These are phyloP conservation scores for Trypanosoma conorhini DNA, from an alignment of 208 protist species.

Conservation along the genomic window DNA sequence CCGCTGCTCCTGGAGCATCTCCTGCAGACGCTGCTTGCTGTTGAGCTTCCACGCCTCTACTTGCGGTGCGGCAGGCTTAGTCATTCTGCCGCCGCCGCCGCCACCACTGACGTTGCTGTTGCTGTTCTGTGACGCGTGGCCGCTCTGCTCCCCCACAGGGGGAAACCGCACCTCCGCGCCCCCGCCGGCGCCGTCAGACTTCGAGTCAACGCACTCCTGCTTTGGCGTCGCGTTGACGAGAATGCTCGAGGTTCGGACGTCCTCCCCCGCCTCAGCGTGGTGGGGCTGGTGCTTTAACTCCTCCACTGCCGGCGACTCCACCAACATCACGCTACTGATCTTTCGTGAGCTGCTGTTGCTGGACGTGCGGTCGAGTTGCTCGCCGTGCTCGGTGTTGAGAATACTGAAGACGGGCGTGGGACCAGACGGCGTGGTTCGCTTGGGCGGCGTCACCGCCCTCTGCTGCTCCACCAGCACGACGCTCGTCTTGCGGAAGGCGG, in stretches of 20 bases:
- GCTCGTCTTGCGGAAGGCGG: slow-evolving; percentile 21
- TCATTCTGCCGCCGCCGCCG: not conserved
- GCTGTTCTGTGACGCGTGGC: not conserved
- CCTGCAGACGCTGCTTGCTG: slow-evolving; percentile 43
- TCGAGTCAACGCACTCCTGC: not conserved
- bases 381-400: slow-evolving; percentile 34
- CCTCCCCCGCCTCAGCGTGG: slow-evolving; percentile 23
- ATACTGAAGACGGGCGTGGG: slow-evolving; percentile 50
- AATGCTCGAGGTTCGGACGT: slow-evolving; percentile 30
- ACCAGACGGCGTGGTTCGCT: not conserved
- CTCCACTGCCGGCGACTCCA: slow-evolving; percentile 25
- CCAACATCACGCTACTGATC: slow-evolving; percentile 19
- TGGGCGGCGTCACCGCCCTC: not conserved
- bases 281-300: slow-evolving; percentile 35
- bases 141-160: not conserved
- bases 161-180: slow-evolving; percentile 2
- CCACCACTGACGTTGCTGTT: not conserved
- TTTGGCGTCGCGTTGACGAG: slow-evolving; percentile 22
- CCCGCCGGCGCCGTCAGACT: too few relatives aligned
- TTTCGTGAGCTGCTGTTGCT: not conserved
- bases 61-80: not conserved
- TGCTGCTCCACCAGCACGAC: slow-evolving; percentile 12
- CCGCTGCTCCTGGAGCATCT: slow-evolving; percentile 68
- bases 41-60: not conserved
- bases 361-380: not conserved